Evolutionary conservation across 192 early-diverging fungal genomes (phyloP), one percentile per base, ranked within the genome.

Genomic region (Coemansia sp.): DNA sequence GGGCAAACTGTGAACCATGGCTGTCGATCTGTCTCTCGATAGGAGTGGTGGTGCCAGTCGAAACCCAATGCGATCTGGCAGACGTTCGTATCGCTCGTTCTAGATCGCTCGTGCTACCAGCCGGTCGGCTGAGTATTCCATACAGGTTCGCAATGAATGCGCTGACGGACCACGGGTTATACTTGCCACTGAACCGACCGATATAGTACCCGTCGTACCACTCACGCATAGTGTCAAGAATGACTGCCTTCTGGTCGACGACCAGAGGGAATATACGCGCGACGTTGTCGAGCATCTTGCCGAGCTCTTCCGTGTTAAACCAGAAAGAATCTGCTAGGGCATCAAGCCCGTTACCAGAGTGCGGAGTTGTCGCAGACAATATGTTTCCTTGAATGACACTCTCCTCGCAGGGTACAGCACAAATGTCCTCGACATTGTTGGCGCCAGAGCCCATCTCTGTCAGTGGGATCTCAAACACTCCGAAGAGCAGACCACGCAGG

Each of bases 391-490:
- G 60, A 25, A 67, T 70, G 47, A 70, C 67, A 34, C 57, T 76
- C 19, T 67, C 64, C 37, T 70, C 68, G 15, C 55, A 57, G 3
- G 67, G 64, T 14, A 72, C 42, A 65, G 68, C 61, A 14, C 69
- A 57, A 4, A 77, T 68, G 40, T 77, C 75, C 57, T 67, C 68
- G 53, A 77, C 57, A 29, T 71, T 68, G 54, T 70, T 76, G 28
- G 74, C 68, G 1, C 74, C 74, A 0, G 68, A 76, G 8, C 67
- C 74, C 57, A 70, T 69, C 52, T 67, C 74, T 2, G 67, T 70
- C 52, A 76, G 50, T 14, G 68, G 68, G n/a, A 76, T 67, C 57
- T 70, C 68, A 27, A 76, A 76, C 23, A 76, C 68, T 19, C 74
- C 74, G 14, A 64, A 38, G 15, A 76, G 52, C 0, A 76, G 42